Evolutionary conservation across 306 rosid genomes (phyloP).

Genomic region (Quercus berberidifolia): DNA sequence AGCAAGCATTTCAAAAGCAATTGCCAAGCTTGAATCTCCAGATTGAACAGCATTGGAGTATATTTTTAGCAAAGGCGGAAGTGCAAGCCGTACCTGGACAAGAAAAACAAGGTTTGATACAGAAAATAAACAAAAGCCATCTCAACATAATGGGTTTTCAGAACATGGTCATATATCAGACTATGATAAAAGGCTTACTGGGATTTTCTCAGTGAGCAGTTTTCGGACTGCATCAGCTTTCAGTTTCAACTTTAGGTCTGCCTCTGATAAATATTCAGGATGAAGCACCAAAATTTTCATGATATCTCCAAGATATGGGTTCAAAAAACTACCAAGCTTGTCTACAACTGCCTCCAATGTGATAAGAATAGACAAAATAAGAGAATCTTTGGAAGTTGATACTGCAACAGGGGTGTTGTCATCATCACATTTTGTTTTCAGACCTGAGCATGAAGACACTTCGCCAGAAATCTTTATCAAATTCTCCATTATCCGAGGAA

Average conservation of each 20-base stretch:
- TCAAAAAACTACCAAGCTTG: conserved; percentile 84
- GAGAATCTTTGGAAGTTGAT: conserved; percentile 43
- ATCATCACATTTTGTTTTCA: conserved; percentile 19
- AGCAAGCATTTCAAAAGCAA: conserved; percentile 72
- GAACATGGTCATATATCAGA: not conserved
- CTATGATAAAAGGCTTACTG: conserved; percentile 50
- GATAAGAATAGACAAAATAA: conserved; percentile 48
- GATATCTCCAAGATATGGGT: conserved; percentile 69
- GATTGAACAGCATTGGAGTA: conserved; percentile 51
- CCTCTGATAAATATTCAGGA: conserved; percentile 48
- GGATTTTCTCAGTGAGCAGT: conserved; percentile 71
- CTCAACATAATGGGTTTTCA: not conserved
- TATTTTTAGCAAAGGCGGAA: conserved; percentile 69
- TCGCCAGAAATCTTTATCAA: conserved; percentile 51
- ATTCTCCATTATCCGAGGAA: conserved; percentile 71
- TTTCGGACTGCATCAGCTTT: conserved; percentile 58
- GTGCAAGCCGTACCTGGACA: conserved; percentile 72
- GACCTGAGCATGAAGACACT: conserved; percentile 33
- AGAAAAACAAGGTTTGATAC: conserved; percentile 9
- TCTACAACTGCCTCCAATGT: conserved; percentile 75
- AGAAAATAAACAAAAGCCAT: conserved; percentile 1
- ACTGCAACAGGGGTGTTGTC: conserved; percentile 14
- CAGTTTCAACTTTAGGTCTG: conserved; percentile 54
- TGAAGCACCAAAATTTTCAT: conserved; percentile 64
- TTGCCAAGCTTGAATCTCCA: conserved; percentile 73